Base-by-base conservation (phyloP, 2,329 filamentous ascomycete species). In the Fusarium austroafricanum region DNA sequence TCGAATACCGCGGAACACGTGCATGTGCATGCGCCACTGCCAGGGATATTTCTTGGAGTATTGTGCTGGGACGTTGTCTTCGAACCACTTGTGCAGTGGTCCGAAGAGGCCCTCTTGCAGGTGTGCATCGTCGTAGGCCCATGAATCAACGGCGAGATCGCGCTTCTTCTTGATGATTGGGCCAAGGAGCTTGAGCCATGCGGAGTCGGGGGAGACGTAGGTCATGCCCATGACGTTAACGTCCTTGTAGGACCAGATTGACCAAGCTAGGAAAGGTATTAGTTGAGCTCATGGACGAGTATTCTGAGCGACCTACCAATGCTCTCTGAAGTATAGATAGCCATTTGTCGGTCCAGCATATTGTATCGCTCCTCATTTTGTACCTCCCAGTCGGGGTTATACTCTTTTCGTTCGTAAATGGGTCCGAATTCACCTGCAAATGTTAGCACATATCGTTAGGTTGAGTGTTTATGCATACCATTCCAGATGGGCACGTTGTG, bases 241-340 rank as follows among this genome's bases (percentile, higher is more conserved):
- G 64, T 87, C 84, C 72, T 87, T 87, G 74, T 86, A 87, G 1
- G 84, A 75, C 85, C 85, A 87, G 66, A 89, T 89, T 15, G 78
- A 83, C 87, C 87, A 89, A 43, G 84, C 57, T 79, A 14, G 15
- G 3, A 11, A 5, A 2, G 5, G 4, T 4, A 10, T 65, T 10
- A 62, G 42, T 5, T 2, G 20, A 4, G 3, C 2, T 4, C 5
- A 4, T 77, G 15, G 9, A 2, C 1, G 0, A 5, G n/a, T 23
- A 6, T 2, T 9, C 10, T 4, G 4, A 6, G 5, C 0, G 6
- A 55, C 59, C 2, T 44, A 71, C 70, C 70, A 23, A 73, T 73
- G 21, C 63, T 68, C 6, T 63, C 63, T 8, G 71, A 71, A 11
- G 67, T 70, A 51, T 80, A 80, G 10, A 80, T 78, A 5, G 68